Evolutionary conservation across 139 green algal species (phyloP), one percentile per base, ranked within the genome.

Genomic region (Chlorella ohadii): DNA sequence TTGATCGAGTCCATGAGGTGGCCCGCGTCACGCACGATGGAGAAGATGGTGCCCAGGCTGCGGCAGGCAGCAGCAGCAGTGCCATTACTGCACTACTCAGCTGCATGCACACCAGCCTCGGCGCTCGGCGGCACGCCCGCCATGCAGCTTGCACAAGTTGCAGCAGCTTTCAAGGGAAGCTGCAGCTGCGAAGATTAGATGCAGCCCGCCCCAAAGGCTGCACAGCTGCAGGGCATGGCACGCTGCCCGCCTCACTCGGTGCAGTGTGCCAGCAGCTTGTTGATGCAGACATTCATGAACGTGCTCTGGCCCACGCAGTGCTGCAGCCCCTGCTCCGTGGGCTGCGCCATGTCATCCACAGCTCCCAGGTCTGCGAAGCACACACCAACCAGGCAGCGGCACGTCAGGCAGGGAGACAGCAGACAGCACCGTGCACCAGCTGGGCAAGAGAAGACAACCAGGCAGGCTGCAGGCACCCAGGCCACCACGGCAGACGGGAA

Each of bases 1-100:
- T 96, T 97, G 87, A 96, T 93, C 57, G 86, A 84, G 82, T 93
- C 91, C 65, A 95, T 92, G 0, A 89, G 61, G 17, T 68, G 27
- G 23, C 78, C 82, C 51, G 90, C 71, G 39, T 88, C 83, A 6
- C 88, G 85, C 55, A 94, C 85, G 3, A 95, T 71, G 31, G 72
- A 76, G 23, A 93, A 70, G n/a, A 96, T 79, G 11, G 82, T 87
- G 31, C 72, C 47, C 59, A 80, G 75, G 34, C 75, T 83, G 57
- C 33, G 33, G 73, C 7, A 39, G 75, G 36, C 23, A n/a, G 20
- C 16, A 66, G 15, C 44, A 51, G 44, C n/a, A n/a, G n/a, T n/a
- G n/a, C n/a, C n/a, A n/a, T n/a, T n/a, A n/a, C n/a, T n/a, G n/a
- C n/a, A n/a, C n/a, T n/a, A n/a, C n/a, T n/a, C n/a, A n/a, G n/a